phyloP scores from a whole-genome alignment of 352 stramenopile species.

The Phytophthora podocarpi region DNA sequence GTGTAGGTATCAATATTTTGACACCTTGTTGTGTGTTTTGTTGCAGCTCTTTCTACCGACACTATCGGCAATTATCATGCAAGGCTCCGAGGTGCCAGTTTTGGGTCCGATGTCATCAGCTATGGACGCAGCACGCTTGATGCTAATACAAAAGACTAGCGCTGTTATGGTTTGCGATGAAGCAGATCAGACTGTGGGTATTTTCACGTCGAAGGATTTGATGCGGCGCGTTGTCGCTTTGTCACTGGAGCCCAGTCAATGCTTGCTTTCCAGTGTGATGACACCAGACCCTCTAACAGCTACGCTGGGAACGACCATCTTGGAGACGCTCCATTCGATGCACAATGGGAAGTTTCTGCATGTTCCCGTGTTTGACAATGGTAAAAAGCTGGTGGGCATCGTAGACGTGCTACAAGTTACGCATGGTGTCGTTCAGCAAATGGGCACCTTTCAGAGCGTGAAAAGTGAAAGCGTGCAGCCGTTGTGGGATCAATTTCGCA shows the following conservation, averaged over 20 bases:
- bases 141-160: conserved; percentile 82
- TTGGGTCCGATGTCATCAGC: conserved; percentile 56
- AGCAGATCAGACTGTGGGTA: conserved; percentile 88
- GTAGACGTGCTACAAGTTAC: conserved; percentile 97
- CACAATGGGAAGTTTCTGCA: conserved; percentile 97
- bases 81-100: conserved; percentile 64
- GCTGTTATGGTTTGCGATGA: conserved; percentile 91
- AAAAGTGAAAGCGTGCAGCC: conserved; percentile 75
- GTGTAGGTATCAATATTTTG: not conserved
- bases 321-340: conserved; percentile 98
- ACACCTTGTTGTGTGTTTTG: not conserved
- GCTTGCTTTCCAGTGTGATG: conserved; percentile 92
- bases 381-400: conserved; percentile 91
- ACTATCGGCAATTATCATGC: conserved; percentile 74
- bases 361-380: conserved; percentile 93
- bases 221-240: conserved; percentile 95
- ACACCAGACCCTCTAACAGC: conserved; percentile 94
- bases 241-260: conserved; percentile 83
- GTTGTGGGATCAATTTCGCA: conserved; percentile 79
- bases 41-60: conserved; percentile 84
- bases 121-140: conserved; percentile 74
- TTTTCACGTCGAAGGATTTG: conserved; percentile 98
- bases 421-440: conserved; percentile 85
- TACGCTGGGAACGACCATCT: conserved; percentile 92
- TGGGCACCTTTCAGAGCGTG: conserved; percentile 73